Evolutionary conservation across 2,329 filamentous ascomycete species (phyloP).

Genomic region (Pseudocercospora macadamiae): DNA sequence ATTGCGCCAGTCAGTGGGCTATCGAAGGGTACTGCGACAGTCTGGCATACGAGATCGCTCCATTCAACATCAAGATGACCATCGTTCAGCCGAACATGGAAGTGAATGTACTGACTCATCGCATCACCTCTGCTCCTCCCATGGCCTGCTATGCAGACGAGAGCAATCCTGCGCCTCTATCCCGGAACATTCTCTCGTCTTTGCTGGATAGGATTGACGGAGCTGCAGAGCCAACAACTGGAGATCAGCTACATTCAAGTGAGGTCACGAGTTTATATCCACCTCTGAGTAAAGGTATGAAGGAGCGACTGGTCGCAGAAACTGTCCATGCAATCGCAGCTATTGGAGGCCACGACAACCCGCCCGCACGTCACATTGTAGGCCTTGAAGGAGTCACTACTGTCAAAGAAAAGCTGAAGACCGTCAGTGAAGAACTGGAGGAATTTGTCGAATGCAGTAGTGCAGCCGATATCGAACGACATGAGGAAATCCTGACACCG

Average conservation of each 20-base stretch:
- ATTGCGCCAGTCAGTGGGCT: conserved; percentile 91
- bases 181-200: conserved; percentile 79
- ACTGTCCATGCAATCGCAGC: conserved; percentile 89
- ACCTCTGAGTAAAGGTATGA: conserved; percentile 66
- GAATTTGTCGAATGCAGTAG: conserved; percentile 91
- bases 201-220: conserved; percentile 70
- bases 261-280: conserved; percentile 72
- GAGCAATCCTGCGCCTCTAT: conserved; percentile 74
- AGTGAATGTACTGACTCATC: conserved; percentile 83
- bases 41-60: conserved; percentile 89
- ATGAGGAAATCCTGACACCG: conserved; percentile 22
- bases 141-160: conserved; percentile 70
- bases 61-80: conserved; percentile 95
- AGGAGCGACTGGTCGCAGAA: conserved; percentile 77
- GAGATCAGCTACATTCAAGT: conserved; percentile 50
- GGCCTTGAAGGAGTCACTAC: conserved; percentile 83
- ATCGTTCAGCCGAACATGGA: conserved; percentile 96
- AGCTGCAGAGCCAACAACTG: conserved; percentile 44
- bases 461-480: conserved; percentile 70
- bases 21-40: conserved; percentile 94
- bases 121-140: conserved; percentile 79
- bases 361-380: conserved; percentile 90
- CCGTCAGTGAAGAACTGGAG: conserved; percentile 91
- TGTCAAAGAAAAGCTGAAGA: conserved; percentile 95
- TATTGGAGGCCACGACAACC: conserved; percentile 94